phyloP scores from a whole-genome alignment of 2,329 filamentous ascomycete species.

The Xylariaceae sp. region DNA sequence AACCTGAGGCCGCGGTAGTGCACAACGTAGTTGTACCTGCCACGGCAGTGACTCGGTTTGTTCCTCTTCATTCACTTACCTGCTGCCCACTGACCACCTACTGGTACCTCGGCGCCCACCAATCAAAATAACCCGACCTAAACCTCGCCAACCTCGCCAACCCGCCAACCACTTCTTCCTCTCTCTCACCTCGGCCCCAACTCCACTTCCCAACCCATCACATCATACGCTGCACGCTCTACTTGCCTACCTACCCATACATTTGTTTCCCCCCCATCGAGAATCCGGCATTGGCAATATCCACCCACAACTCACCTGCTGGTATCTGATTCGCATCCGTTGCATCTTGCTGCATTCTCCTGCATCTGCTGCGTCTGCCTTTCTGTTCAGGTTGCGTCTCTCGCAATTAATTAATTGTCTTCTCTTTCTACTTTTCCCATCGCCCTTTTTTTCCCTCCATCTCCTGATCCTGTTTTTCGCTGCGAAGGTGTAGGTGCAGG shows the following conservation, averaged over 20 bases:
- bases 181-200: constrained; percentile 2
- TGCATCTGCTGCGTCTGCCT: too few species aligned
- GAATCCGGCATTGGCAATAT: not conserved
- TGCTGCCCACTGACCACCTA: too few species aligned
- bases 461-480: constrained; percentile 1
- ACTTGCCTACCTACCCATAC: not conserved
- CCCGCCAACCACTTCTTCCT: not conserved
- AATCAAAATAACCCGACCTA: not conserved
- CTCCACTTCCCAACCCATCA: not conserved
- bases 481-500: constrained; percentile 7
- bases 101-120: not conserved
- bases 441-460: not conserved
- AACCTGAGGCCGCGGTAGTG: too few species aligned
- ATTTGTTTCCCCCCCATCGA: not conserved
- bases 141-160: not conserved
- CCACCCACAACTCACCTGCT: not conserved
- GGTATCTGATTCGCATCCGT: not conserved
- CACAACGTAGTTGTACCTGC: too few species aligned
- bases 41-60: too few species aligned
- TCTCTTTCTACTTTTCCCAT: not conserved
- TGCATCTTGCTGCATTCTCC: not conserved
- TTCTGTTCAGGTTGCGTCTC: too few species aligned
- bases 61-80: too few species aligned
- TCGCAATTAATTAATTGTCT: not conserved
- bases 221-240: not conserved